These are phyloP conservation scores for Curvularia spicifera DNA, from an alignment of 2,329 filamentous ascomycete genomes.

Conservation along the genomic window DNA sequence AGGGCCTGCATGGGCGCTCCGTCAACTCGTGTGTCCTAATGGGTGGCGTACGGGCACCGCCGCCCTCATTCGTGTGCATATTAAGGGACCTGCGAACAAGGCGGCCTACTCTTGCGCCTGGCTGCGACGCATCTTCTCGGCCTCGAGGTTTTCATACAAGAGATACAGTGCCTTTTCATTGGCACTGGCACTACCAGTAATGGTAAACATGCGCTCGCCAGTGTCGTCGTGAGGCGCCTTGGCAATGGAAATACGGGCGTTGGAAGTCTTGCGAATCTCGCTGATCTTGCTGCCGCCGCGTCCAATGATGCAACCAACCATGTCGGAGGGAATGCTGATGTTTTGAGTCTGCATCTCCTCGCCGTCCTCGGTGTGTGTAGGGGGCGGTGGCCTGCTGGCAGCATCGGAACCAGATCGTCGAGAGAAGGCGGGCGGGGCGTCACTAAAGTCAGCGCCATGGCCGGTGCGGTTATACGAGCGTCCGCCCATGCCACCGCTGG, in stretches of 20 bases:
- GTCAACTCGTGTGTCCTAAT: slow-evolving; percentile 1
- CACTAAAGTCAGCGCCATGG: slow-evolving; percentile 97
- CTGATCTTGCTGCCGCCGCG: slow-evolving; percentile 96
- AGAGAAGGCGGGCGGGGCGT: slow-evolving; percentile 70
- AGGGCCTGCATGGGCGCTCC: slow-evolving; percentile 7
- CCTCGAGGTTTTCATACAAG: slow-evolving; percentile 97
- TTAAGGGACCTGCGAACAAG: slow-evolving; percentile 7
- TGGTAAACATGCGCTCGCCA: slow-evolving; percentile 99
- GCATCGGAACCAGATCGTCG: slow-evolving; percentile 86
- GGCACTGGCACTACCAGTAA: slow-evolving; percentile 90
- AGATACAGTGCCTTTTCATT: slow-evolving; percentile 97
- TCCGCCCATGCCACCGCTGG: slow-evolving; percentile 59
- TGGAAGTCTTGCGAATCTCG: slow-evolving; percentile 96
- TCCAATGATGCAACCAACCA: slow-evolving; percentile 99
- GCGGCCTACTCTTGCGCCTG: slow-evolving; percentile 61
- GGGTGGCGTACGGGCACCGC: slow-evolving; percentile 1
- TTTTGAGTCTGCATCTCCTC: slow-evolving; percentile 99
- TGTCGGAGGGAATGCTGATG: slow-evolving; percentile 98
- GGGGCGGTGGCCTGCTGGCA: slow-evolving; percentile 74
- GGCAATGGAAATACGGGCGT: slow-evolving; percentile 95
- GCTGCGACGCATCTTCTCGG: slow-evolving; percentile 97
- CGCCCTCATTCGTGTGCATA: slow-evolving; percentile 2
- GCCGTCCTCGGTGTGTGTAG: slow-evolving; percentile 91
- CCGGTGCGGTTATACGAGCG: slow-evolving; percentile 86
- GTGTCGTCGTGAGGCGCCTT: slow-evolving; percentile 97